A percentile compares a stretch with the other conserved stretches of the same genome.
Conservation (phyloP, 2,329 filamentous ascomycete genomes). For the Aspergillus intermedius region DNA sequence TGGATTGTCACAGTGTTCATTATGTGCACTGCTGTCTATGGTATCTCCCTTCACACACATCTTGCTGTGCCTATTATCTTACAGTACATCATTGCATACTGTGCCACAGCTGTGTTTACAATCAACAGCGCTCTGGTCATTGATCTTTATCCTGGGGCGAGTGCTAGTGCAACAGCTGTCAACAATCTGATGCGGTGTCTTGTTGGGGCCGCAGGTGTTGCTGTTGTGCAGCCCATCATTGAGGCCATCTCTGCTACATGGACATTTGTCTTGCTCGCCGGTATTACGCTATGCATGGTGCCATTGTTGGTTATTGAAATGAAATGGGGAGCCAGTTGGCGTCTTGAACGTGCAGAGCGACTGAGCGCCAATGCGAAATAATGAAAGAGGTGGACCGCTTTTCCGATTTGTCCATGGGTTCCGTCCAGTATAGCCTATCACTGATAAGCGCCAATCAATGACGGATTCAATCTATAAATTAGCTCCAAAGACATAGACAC, state of each 20-base stretch:
- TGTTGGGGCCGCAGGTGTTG: constrained; percentile 30
- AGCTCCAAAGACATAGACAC: too few relatives aligned
- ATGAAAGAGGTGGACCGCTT: too few relatives aligned
- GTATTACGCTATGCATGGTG: constrained; percentile 18
- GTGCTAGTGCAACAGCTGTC: constrained; percentile 32
- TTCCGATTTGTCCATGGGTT: too few relatives aligned
- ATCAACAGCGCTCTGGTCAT: constrained; percentile 33
- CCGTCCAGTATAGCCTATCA: too few relatives aligned
- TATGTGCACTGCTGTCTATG: constrained; percentile 29
- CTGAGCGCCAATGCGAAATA: too few relatives aligned
- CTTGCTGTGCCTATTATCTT: constrained; percentile 32
- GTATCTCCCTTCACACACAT: constrained; percentile 17
- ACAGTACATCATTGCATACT: constrained; percentile 33
- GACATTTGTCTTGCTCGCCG: constrained; percentile 22
- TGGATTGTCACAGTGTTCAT: constrained; percentile 36
- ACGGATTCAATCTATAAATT: too few relatives aligned
- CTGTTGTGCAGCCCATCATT: constrained; percentile 27
- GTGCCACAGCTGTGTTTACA: constrained; percentile 28
- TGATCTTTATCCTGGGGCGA: constrained; percentile 29
- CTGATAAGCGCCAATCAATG: too few relatives aligned
- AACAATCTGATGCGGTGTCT: constrained; percentile 33
- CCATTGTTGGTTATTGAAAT: constrained; percentile 21
- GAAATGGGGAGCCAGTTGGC: constrained; percentile 23
- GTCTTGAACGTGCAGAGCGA: constrained; percentile 1
- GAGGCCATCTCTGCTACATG: constrained; percentile 23